A percentile compares a stretch with the other conserved stretches of the same genome.
Evolutionary conservation across 1,139 yeast genomes (phyloP).

Genomic region (Blastobotrys indianensis): DNA sequence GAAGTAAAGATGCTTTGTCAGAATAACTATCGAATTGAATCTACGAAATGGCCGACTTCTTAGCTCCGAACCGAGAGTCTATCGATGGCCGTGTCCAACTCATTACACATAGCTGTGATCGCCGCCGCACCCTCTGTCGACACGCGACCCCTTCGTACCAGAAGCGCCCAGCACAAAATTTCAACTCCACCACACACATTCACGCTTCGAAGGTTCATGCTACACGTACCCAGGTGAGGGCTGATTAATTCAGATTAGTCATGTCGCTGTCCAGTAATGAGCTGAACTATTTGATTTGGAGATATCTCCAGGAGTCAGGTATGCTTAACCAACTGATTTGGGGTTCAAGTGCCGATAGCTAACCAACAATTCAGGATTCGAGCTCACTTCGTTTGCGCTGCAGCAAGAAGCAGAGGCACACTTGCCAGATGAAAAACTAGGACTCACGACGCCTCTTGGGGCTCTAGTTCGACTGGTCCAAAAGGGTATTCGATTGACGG

Average conservation of each 20-base stretch:
- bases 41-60: too few relatives aligned
- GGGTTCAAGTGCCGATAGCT: not conserved
- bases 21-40: too few relatives aligned
- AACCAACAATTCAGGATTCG: constrained; percentile 37
- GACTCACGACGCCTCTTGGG: constrained; percentile 57
- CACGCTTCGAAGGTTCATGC: too few relatives aligned
- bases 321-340: constrained; percentile 19
- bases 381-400: constrained; percentile 73
- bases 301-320: constrained; percentile 88
- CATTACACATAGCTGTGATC: too few relatives aligned
- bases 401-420: constrained; percentile 68
- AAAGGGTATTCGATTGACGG: constrained; percentile 71
- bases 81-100: too few relatives aligned
- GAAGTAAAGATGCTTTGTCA: too few relatives aligned
- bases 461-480: constrained; percentile 76
- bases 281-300: constrained; percentile 86
- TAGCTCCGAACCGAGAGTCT: too few relatives aligned
- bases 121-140: too few relatives aligned
- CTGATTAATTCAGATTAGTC: not conserved
- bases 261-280: constrained; percentile 85
- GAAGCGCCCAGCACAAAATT: too few relatives aligned
- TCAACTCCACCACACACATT: too few relatives aligned
- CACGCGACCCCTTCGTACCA: too few relatives aligned
- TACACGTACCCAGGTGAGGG: too few relatives aligned
- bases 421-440: constrained; percentile 48